Conservation (phyloP, 345 rosid genomes). For the Draba incana region DNA sequence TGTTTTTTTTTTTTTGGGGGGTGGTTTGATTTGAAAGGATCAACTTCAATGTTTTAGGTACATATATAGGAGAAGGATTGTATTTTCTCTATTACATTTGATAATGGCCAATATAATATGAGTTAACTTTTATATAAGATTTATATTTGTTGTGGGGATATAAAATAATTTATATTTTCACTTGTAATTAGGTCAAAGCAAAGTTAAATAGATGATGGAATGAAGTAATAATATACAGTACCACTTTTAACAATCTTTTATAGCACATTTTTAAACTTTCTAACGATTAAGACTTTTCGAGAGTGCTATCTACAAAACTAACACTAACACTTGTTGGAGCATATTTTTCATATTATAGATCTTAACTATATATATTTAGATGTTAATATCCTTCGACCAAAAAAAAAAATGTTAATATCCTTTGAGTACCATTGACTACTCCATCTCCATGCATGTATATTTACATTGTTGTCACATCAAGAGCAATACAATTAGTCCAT, state of each 20-base stretch:
- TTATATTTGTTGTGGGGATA: conserved; percentile 25
- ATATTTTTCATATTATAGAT: not conserved
- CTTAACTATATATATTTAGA: no score
- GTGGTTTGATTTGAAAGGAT: conserved; percentile 25
- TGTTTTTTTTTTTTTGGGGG: not conserved
- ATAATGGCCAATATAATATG: not conserved
- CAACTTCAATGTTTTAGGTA: conserved; percentile 25
- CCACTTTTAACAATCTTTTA: not conserved
- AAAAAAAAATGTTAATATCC: no score
- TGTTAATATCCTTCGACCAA: no score
- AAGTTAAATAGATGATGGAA: conserved; percentile 15
- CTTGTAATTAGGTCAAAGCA: conserved; percentile 36
- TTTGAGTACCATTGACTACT: no score
- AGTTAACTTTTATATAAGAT: not conserved
- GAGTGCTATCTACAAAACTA: conserved; percentile 9
- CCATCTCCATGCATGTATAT: no score
- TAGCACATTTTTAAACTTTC: conserved; percentile 7
- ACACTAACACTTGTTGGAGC: not conserved
- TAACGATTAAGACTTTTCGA: not conserved
- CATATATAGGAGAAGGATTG: conserved; percentile 21
- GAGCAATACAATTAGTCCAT: no score
- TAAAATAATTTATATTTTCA: conserved; percentile 5
- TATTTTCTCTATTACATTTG: not conserved
- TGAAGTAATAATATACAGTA: not conserved
- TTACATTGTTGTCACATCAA: no score